These are phyloP conservation scores for Camellia oleifera DNA, from an alignment of 179 eudicot species.

Conservation along the genomic window DNA sequence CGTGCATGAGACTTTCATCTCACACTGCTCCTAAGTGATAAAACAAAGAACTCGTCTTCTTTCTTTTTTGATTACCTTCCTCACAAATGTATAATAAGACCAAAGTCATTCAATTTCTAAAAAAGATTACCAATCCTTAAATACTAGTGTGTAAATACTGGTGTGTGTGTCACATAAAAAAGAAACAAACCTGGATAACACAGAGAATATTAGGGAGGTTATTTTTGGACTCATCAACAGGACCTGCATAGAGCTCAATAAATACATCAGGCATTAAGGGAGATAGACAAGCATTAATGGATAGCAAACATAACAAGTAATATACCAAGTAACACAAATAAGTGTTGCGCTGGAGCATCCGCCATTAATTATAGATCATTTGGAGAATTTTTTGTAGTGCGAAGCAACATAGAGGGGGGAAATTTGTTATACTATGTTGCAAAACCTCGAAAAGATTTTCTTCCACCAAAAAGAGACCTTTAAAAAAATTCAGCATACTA, in stretches of 20 bases:
- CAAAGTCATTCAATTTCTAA: no score
- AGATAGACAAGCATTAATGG: background rate
- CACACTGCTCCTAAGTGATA: no score
- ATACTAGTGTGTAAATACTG: background rate
- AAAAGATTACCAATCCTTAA: no score
- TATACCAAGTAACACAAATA: conserved; percentile 89
- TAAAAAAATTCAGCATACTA: no score
- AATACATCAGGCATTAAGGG: background rate
- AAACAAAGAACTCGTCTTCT: no score
- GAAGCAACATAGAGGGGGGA: conserved; percentile 76
- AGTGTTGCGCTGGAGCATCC: conserved; percentile 74
- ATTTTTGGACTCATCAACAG: conserved; percentile 84
- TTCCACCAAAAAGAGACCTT: no score
- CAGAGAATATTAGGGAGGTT: conserved; percentile 92
- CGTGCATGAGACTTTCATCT: no score
- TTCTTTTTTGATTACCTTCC: no score
- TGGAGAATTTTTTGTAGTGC: conserved; percentile 72
- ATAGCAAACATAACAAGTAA: conserved; percentile 62
- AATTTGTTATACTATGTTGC: no score
- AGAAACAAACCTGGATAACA: conserved; percentile 71
- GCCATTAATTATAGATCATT: conserved; percentile 95
- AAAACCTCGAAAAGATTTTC: no score
- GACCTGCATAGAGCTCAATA: conserved; percentile 47
- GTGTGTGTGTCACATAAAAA: background rate
- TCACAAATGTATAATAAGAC: no score